A percentile compares a stretch with the other conserved stretches of the same genome.
phyloP scores from a whole-genome alignment of 768 basidiomycete genomes.

The Mrakia hoshinonis region DNA sequence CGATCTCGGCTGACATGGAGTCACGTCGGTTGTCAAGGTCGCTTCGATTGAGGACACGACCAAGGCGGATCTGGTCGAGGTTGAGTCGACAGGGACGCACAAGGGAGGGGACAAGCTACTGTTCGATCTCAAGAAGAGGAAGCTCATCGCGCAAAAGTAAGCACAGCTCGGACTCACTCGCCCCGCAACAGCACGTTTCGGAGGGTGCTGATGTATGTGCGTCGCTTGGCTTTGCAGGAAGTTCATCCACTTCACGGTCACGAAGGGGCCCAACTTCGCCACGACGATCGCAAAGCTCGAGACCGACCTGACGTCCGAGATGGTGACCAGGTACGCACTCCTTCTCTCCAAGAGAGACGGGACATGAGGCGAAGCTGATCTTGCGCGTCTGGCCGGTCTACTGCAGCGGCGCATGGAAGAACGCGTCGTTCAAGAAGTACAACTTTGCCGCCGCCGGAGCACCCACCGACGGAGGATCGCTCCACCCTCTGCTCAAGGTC shows the following conservation, averaged over 20 bases:
- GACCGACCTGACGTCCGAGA: conserved; percentile 91
- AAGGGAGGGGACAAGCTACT: conserved; percentile 69
- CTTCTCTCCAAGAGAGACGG: background rate
- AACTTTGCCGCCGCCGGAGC: conserved; percentile 96
- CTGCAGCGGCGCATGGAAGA: conserved; percentile 87
- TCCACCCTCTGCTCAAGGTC: conserved; percentile 94
- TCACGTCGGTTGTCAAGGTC: conserved; percentile 44
- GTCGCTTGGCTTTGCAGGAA: conserved; percentile 53
- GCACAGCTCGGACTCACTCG: conserved; percentile 17
- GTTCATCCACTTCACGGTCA: conserved; percentile 85
- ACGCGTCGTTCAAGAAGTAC: conserved; percentile 88
- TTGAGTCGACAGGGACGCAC: conserved; percentile 63
- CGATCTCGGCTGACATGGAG: background rate
- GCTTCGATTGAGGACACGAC: conserved; percentile 63
- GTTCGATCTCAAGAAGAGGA: conserved; percentile 82
- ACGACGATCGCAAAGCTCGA: conserved; percentile 86
- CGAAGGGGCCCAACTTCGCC: conserved; percentile 76
- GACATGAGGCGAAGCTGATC: conserved; percentile 1
- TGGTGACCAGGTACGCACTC: conserved; percentile 71
- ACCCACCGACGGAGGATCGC: conserved; percentile 77
- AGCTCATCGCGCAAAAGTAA: conserved; percentile 75
- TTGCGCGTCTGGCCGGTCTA: background rate
- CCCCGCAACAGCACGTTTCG: background rate
- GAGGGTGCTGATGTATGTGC: background rate
- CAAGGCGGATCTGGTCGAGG: conserved; percentile 61